Base-by-base conservation (phyloP, 2,329 filamentous ascomycete species). In the Pseudogymnoascus pannorum region DNA sequence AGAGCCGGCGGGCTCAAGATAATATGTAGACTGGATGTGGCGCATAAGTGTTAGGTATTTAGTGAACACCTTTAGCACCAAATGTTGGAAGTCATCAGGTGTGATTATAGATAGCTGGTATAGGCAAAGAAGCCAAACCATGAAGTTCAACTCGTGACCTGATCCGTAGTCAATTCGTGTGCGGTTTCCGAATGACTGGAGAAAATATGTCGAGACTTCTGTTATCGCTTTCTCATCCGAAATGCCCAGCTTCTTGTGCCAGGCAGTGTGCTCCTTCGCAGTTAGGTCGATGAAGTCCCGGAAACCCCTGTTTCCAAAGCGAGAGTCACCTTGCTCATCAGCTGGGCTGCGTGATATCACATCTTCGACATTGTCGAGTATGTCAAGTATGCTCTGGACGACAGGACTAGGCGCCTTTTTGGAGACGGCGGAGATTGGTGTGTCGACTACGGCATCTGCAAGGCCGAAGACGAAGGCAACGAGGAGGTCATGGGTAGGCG, bases 71-170 rank as follows among this genome's bases (percentile, higher is more conserved):
- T 83, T 79, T 54, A 97, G 83, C 1, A 91, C 85, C 22, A 97
- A 73, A 3, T 87, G 77, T 31, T 84, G 83, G 74, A 96, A 95
- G 67, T 92, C 88, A 9, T 79, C 68, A 4, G 74, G 72, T 0
- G 81, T 76, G 35, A 97, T 72, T 18, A 91, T 74, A 9, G 79
- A 78, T 14, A 97, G 80, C 70, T 93, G 89, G 73, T 94, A 91
- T 0, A 99, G 85, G 71, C 91, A 96, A n/a, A 99, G 83, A 35
- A 97, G 82, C 92, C 93, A 99, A 72, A 96, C 88, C 74, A 93
- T 81, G 76, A 99, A 97, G 78, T 99, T 97, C 64, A 99, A 83
- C 76, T 99, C 94, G 74, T 99, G 94, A 2, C 94, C 94, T 0
- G 92, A 97, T 58, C 94, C 94, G 73, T 99, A 99, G 77, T 99